phyloP scores from a whole-genome alignment of 768 basidiomycete genomes.

The Clitopilus passeckerianus region DNA sequence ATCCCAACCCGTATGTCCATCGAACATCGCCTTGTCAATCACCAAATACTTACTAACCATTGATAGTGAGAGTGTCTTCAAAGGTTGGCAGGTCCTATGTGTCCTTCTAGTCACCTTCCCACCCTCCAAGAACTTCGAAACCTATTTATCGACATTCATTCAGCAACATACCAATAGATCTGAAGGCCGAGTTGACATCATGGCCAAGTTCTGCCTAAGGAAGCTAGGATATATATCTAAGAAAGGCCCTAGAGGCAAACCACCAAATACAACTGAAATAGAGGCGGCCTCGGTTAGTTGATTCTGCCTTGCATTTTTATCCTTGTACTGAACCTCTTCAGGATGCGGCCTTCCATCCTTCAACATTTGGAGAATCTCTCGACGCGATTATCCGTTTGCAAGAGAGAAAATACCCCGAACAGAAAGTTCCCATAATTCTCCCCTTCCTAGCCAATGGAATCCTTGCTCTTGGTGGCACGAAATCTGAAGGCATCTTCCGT shows the following conservation, averaged over 20 bases:
- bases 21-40: neutral
- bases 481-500: constrained; percentile 88
- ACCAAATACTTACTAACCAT: constrained; percentile 3
- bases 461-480: constrained; percentile 79
- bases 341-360: constrained; percentile 94
- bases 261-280: constrained; percentile 79
- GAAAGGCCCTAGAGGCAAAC: constrained; percentile 84
- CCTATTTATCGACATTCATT: constrained; percentile 78
- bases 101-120: constrained; percentile 90
- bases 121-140: constrained; percentile 89
- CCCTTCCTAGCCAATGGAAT: constrained; percentile 93
- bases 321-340: constrained; percentile 20
- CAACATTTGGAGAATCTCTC: constrained; percentile 88
- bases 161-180: constrained; percentile 59
- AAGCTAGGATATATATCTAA: constrained; percentile 69
- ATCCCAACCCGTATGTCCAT: constrained; percentile 68
- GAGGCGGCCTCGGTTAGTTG: constrained; percentile 78
- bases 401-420: constrained; percentile 78
- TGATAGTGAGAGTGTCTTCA: constrained; percentile 75
- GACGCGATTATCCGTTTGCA: constrained; percentile 82
- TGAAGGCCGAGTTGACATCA: constrained; percentile 79
- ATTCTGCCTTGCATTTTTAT: constrained; percentile 1
- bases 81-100: constrained; percentile 91
- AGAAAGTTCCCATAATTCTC: constrained; percentile 87
- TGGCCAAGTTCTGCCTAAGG: constrained; percentile 89